Base-by-base conservation (phyloP, 2,329 filamentous ascomycete species). In the Pseudogymnoascus sp. region DNA sequence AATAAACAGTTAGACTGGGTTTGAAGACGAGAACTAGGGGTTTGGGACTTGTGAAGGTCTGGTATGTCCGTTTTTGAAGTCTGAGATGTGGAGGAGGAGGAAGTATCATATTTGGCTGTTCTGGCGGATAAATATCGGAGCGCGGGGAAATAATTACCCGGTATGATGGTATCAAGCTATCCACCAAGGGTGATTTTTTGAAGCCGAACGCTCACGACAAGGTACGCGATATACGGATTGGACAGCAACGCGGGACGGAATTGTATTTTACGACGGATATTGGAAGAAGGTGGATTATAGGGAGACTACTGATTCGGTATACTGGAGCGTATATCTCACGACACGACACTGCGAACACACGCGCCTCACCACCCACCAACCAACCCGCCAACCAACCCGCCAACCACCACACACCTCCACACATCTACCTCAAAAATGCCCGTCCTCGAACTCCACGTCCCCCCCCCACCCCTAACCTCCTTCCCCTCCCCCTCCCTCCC, bases 361-460 rank as follows among this genome's bases (percentile, higher is more conserved):
- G 16, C 39, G 16, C 39, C n/a, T 43, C 39, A 43, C 16, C 16
- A 28, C 28, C 16, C n/a, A n/a, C n/a, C n/a, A n/a, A 43, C 39
- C 39, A 7, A 43, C n/a, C 39, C 16, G 36, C 31, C 8, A 2
- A 43, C 39, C 39, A 7, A 43, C n/a, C 39, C 16, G 36, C 31
- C 8, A 2, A 34, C 5, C n/a, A 16, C 39, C 16, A 6, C 48
- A n/a, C 31, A 11, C 48, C n/a, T n/a, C n/a, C n/a, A 16, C 41
- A 10, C 10, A 34, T 10, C 25, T 4, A 25, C 28, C 10, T 21
- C 51, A 28, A n/a, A 54, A 51, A 48, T 25, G 19, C 78, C 77
- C 75, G 71, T 85, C 67, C 78, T 92, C 60, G 85, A 93, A 77
- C 84, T 99, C 66, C 90, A 96, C 77, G 84, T 96, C 72, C 39